Evolutionary conservation across 306 rosid species (phyloP).

Genomic region (Pueraria montana): DNA sequence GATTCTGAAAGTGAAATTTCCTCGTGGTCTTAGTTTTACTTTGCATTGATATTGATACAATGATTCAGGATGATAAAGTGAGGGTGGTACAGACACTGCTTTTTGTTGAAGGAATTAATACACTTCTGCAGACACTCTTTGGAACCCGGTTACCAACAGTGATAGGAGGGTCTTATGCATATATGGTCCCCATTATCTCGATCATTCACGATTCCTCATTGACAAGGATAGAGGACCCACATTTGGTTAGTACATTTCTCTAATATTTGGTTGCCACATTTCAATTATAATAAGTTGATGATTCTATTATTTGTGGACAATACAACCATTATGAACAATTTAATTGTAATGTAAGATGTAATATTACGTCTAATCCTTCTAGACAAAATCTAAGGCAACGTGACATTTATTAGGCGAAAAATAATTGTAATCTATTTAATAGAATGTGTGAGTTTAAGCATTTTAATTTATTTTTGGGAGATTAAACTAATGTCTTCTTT

Average conservation of each 20-base stretch:
- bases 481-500: slow-evolving; percentile 33
- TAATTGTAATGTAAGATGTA: neutral
- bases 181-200: slow-evolving; percentile 96
- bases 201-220: slow-evolving; percentile 84
- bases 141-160: slow-evolving; percentile 98
- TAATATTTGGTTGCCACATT: neutral
- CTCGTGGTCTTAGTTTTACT: slow-evolving; percentile 21
- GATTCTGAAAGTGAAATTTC: slow-evolving; percentile 38
- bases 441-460: slow-evolving; percentile 3
- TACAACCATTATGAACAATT: neutral
- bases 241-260: slow-evolving; percentile 66
- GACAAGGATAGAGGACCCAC: slow-evolving; percentile 73
- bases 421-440: neutral
- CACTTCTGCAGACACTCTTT: slow-evolving; percentile 93
- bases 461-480: neutral
- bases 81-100: slow-evolving; percentile 96
- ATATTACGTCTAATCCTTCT: neutral
- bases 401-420: slow-evolving; percentile 9
- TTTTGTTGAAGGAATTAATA: slow-evolving; percentile 92
- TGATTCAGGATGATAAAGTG: slow-evolving; percentile 90
- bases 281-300: slow-evolving; percentile 29
- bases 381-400: neutral
- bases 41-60: slow-evolving; percentile 33
- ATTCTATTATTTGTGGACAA: neutral
- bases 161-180: slow-evolving; percentile 96